These are phyloP conservation scores for Cardamine occulta DNA, from an alignment of 345 rosid genomes.

Conservation along the genomic window DNA sequence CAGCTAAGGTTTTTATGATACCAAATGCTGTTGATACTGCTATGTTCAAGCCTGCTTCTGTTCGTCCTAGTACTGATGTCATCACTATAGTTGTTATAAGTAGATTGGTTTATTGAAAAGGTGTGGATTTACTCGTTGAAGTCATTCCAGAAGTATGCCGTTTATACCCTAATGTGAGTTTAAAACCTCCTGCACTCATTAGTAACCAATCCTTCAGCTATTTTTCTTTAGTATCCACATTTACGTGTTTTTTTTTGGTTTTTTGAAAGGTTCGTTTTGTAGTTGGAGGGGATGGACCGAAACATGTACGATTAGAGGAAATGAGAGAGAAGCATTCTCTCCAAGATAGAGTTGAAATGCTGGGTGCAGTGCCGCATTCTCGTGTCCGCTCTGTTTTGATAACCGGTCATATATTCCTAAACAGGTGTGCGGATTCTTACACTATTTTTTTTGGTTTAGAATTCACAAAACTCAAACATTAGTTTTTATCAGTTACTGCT, in stretches of 20 bases:
- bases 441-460: background rate
- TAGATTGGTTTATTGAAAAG: slow-evolving; percentile 92
- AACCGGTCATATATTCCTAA: slow-evolving; percentile 86
- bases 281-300: slow-evolving; percentile 96
- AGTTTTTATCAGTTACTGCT: background rate
- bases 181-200: background rate
- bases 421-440: slow-evolving; percentile 56
- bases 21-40: slow-evolving; percentile 99
- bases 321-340: slow-evolving; percentile 98
- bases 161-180: slow-evolving; percentile 75
- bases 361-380: slow-evolving; percentile 93
- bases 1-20: slow-evolving; percentile 80
- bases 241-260: slow-evolving; percentile 19
- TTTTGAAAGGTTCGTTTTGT: slow-evolving; percentile 77
- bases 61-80: slow-evolving; percentile 57
- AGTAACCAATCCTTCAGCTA: background rate
- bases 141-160: slow-evolving; percentile 91
- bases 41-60: slow-evolving; percentile 83
- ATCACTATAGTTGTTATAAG: slow-evolving; percentile 89
- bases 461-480: background rate
- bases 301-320: slow-evolving; percentile 87
- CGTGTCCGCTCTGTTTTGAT: slow-evolving; percentile 77
- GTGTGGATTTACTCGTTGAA: slow-evolving; percentile 96
- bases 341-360: slow-evolving; percentile 94
- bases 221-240: slow-evolving; percentile 10